Base-by-base conservation (phyloP, 2,329 filamentous ascomycete genomes). In the Exophiala sp. region DNA sequence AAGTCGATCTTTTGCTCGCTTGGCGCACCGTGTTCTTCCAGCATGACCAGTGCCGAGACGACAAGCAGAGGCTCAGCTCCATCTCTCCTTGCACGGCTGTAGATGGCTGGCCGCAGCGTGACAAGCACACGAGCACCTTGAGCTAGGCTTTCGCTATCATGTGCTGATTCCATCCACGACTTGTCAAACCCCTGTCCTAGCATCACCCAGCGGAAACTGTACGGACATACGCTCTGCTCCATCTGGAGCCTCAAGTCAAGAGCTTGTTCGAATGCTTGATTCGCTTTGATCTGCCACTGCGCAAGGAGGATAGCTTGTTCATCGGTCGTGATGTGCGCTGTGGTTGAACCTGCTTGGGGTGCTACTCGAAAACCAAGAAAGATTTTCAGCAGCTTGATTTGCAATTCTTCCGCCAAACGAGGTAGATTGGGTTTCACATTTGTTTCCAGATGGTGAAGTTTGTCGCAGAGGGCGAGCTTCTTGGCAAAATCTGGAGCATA, bases 111-210 rank as follows among this genome's bases (percentile, higher is more conserved):
- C 35, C 35, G 37, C 19, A 34, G 40, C 23, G 6, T 47, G 10
- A 29, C 24, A 21, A 11, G 32, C 29, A 35, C 48, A 18, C 13
- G 24, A 11, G 5, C 21, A 32, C 32, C 37, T 2, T 13, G 18
- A 1, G 39, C 13, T 19, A 11, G n/a, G n/a, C 10, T 4, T 22
- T 43, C 23, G 13, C 13, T 10, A 13, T 16, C 22, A 21, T 48
- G 44, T 2, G 23, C 47, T 6, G 41, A 19, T 11, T 43, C 23
- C 49, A 52, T 48, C 39, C 39, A 44, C 6, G 43, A 13, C 5
- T n/a, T 19, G 19, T 52, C 44, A 14, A 44, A 52, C 2, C 4
- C 4, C 1, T 32, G 7, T 13, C 24, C 44, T 13, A 18, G 14
- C 7, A 9, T 11, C 5, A 16, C 34, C 34, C 34, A 37, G 8